Base-by-base conservation (phyloP, 164 flowering plant genomes). In the Macadamia tetraphylla region DNA sequence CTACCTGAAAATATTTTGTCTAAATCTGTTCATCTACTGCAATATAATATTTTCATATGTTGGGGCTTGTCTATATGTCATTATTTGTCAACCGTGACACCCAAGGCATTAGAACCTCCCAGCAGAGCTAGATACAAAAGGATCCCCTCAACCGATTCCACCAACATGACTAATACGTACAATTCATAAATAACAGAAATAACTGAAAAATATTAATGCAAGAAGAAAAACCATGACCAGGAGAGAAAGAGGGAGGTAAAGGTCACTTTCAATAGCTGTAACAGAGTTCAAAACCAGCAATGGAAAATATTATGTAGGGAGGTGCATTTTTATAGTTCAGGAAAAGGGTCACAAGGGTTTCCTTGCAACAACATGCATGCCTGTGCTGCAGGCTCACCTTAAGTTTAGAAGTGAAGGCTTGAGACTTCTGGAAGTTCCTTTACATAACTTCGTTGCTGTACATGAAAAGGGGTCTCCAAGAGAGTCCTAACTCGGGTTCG, bases 241-340 rank as follows among this genome's bases (percentile, higher is more conserved):
- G 23, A 23, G 23, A 23, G 23, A 23, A 23, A 23, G 23, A 18
- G 61, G 6, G 29, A 31, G 40, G 60, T 66, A 61, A 23, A 29
- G 51, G 81, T 76, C 78, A 62, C 14, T 71, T 65, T 76, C 79
- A 76, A 73, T 63, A 76, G 79, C 82, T 79, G 77, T 23, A 23
- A 23, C 23, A 23, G 23, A 23, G 23, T 23, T 23, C 23, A 23
- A 23, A 23, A 23, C 23, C 23, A 23, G 23, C 23, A 23, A 23
- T 23, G 23, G 23, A 23, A 23, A 23, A 23, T 23, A 23, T 23
- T 23, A 75, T 42, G 23, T 35, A 35, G 3, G 32, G 67, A 55
- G 73, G 58, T 58, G 58, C 67, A 64, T 64, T 64, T 64, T 51
- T 48, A 31, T 12, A 64, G 58, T 29, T 56, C 0, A 32, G n/a